Evolutionary conservation across 2,329 filamentous ascomycete species (phyloP), one percentile per base, ranked within the genome.

Genomic region (Hypoxylon sp.): DNA sequence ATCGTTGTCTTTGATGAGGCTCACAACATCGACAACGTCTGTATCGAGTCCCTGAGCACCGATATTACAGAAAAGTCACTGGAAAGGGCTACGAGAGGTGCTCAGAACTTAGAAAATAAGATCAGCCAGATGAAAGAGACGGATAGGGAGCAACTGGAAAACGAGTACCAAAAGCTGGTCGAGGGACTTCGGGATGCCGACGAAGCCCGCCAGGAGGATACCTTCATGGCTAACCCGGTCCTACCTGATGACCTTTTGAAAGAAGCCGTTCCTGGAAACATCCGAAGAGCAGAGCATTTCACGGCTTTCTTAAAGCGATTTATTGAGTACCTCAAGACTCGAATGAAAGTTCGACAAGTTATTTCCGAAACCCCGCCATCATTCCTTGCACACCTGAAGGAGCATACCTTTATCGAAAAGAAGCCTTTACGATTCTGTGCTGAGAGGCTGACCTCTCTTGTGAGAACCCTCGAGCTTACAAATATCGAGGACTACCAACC

Each of bases 21-120:
- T 13, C 96, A 99, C 82, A 99, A 99, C 77, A 99, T 99, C 74
- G 96, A 99, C 85, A 99, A 99, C 77, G 96, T 99, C 65, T 99
- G 97, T 79, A 99, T 99, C 72, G 96, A 99, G 77, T 95, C 96
- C 1, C 83, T 98, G 11, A 99, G 96, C 76, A 98, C 97, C 45
- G 96, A 99, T 75, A 88, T 99, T 63, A 98, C 95, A 0, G 94
- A 99, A 77, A 96, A 98, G 73, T 98, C 95, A 0, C 80, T 99
- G 58, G 89, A 94, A 21, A 97, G 93, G 81, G 96, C 96, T 19
- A 94, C 94, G 1, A 87, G 94, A 71, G 96, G 96, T 4, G 97
- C 95, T 11, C 91, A 91, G 71, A 98, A 97, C 72, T 84, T 99
- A 0, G 96, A 99, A 77, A 89, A 89, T 30, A 97, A 92, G 77